These are phyloP conservation scores for Moesziomyces antarcticus DNA, from an alignment of 1,284 basidiomycete species.

Conservation along the genomic window DNA sequence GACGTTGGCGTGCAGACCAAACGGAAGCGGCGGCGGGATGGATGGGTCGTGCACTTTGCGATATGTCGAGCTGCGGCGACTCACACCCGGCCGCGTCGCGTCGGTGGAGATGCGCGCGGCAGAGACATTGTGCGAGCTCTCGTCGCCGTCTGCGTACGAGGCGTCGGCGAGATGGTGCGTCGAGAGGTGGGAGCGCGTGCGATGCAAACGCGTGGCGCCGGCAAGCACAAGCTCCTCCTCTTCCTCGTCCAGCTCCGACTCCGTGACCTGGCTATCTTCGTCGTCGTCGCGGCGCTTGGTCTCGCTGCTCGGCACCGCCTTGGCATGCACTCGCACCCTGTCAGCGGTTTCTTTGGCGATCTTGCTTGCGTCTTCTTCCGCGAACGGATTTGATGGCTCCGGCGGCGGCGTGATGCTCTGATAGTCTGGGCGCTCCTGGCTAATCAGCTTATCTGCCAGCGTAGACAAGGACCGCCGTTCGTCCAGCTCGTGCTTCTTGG, in stretches of 20 bases:
- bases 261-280: constrained; percentile 38
- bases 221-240: constrained; percentile 48
- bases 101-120: background rate
- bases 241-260: constrained; percentile 52
- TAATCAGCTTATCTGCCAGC: constrained; percentile 17
- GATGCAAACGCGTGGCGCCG: constrained; percentile 44
- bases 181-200: constrained; percentile 46
- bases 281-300: constrained; percentile 14
- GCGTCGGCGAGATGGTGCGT: constrained; percentile 10
- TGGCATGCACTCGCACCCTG: constrained; percentile 33
- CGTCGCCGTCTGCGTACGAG: constrained; percentile 11
- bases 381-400: constrained; percentile 13
- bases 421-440: constrained; percentile 40
- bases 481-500: constrained; percentile 7
- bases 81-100: constrained; percentile 6
- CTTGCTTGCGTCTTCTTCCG: constrained; percentile 10
- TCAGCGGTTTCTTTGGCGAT: constrained; percentile 9
- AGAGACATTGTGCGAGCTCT: background rate
- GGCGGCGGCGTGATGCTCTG: constrained; percentile 37
- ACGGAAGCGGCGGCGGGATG: constrained; percentile 63
- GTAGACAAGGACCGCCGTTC: constrained; percentile 10
- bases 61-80: constrained; percentile 27
- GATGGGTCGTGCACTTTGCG: constrained; percentile 25
- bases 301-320: constrained; percentile 4
- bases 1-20: constrained; percentile 64